Evolutionary conservation across 257 asterid genomes (phyloP), one percentile per base, ranked within the genome.

Genomic region (Solanum arcanum): DNA sequence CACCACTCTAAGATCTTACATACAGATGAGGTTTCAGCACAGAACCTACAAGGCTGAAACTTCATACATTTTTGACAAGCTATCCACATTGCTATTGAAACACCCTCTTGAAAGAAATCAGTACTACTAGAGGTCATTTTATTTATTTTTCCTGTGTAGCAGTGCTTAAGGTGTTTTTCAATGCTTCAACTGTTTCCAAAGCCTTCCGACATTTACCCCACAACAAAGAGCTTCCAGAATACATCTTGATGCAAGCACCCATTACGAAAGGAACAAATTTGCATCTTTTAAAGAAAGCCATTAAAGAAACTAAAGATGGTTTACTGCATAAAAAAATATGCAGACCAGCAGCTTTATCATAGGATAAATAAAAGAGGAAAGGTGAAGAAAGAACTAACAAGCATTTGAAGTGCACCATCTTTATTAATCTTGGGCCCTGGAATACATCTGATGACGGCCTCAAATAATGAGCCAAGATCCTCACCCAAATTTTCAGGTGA

Each of bases 331-430:
- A 27, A 44, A 47, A 47, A 46, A 46, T 78, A 46, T 29, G 66
- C 33, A 46, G 39, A 27, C 66, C 25, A 80, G 68, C 66, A 80
- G 84, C 41, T 78, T 21, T 80, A 80, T 47, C 84, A 47, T 80
- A 27, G 68, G 41, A 64, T 76, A 73, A 20, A 72, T 44, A 44
- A 49, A 52, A 82, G 21, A 15, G 47, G 46, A 86, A 70, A 88
- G 85, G 75, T 68, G 78, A 64, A 87, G 81, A 23, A 74, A 86
- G 73, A 69, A 93, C 98, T 92, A 23, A 97, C 99, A 90, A 97
- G 99, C 99, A 97, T 94, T 91, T 97, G 99, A 87, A 96, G 99
- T 88, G 95, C 91, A 83, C 99, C 99, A 25, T 97, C 98, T 91
- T 89, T 94, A 73, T 94, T 92, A 91, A 97, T 93, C 86, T 81